Base-by-base conservation (phyloP, 768 basidiomycete genomes). In the Mycena leptocephala region DNA sequence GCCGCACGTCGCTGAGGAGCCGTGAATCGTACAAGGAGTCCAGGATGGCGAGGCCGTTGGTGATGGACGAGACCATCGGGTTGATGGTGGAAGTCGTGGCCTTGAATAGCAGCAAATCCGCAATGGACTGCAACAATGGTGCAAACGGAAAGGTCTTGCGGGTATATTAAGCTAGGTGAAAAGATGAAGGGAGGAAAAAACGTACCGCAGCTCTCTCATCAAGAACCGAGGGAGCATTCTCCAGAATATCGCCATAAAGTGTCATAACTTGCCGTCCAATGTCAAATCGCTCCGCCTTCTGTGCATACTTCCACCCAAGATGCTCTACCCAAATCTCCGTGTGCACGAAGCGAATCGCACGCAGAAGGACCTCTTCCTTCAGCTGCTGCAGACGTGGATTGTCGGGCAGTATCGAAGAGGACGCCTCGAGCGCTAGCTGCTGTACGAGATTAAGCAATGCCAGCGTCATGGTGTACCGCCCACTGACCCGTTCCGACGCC, bases 241-340 rank as follows among this genome's bases (percentile, higher is more conserved):
- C 87, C 56, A 98, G 83, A 16, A 97, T 89, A 46, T 91, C 89
- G 18, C 89, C 86, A 81, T 95, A 97, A 33, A 97, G 86, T 10
- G 88, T 86, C 13, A 92, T 89, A 30, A 96, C 87, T 20, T 92
- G 87, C 66, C 90, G 88, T n/a, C 94, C 94, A 59, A 99, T 94
- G 85, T 96, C 95, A 80, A 96, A 97, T 46, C 95, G 90, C 81
- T 96, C 95, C 6, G 94, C 93, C 16, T 97, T 87, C 70, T 94
- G 93, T 5, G 88, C 87, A 78, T 97, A 98, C 82, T 95, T 95
- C 97, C 97, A 99, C 3, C 92, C 91, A 46, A 92, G 82, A 82
- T 96, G 95, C 79, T 95, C 94, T 0, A 94, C 90, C 97, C 97
- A 99, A 24, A 98, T 92, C 82, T 97, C 95, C 10, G 92, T 91